phyloP scores from a whole-genome alignment of 2,329 filamentous ascomycete genomes.

The Cercospora citrullina region DNA sequence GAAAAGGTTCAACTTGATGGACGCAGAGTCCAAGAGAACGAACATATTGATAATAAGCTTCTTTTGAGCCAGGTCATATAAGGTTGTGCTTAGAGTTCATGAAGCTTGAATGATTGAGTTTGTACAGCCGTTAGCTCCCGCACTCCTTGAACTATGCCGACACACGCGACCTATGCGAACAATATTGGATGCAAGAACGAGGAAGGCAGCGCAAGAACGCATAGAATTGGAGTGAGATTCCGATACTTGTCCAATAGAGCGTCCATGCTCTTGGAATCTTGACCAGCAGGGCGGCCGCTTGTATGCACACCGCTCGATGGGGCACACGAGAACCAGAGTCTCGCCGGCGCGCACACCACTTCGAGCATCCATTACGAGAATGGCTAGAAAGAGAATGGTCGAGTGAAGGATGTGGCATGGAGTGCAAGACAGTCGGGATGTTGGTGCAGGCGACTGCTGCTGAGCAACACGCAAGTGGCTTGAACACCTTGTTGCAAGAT shows the following conservation, averaged over 20 bases:
- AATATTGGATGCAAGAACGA: neutral
- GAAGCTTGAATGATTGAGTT: conserved; percentile 6
- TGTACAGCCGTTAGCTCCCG: conserved; percentile 7
- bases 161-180: neutral
- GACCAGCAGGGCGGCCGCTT: neutral
- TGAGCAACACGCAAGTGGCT: neutral
- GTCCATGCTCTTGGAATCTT: neutral
- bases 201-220: neutral
- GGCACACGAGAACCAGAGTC: neutral
- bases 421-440: neutral
- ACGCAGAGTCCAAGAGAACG: neutral
- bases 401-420: neutral
- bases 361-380: neutral
- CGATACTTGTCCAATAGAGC: neutral
- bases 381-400: neutral
- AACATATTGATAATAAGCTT: neutral
- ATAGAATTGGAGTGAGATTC: neutral
- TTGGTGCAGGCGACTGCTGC: neutral
- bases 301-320: neutral
- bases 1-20: neutral
- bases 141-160: neutral
- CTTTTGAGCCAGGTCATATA: neutral
- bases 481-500: neutral
- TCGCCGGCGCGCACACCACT: neutral
- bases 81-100: conserved; percentile 6